phyloP scores from a whole-genome alignment of 176 grass and related monocot genomes.

The Cenchrus purpureus region DNA sequence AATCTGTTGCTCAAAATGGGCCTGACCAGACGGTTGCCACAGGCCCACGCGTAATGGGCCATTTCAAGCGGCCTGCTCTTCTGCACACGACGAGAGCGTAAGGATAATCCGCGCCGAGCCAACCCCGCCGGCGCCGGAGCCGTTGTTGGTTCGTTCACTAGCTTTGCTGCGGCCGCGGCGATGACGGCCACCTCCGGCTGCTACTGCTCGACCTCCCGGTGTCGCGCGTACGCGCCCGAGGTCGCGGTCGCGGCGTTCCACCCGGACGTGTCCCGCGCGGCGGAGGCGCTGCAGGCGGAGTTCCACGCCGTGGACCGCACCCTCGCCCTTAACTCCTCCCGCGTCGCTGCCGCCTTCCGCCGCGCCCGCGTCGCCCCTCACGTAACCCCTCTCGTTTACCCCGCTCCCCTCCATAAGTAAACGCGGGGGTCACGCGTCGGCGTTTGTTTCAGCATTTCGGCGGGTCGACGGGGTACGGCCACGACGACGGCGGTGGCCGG shows the following conservation, averaged over 20 bases:
- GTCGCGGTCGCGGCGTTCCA: constrained; percentile 31
- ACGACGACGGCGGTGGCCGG: constrained; percentile 85
- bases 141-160: not conserved
- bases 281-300: constrained; percentile 67
- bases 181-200: constrained; percentile 24
- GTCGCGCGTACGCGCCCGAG: not conserved
- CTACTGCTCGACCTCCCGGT: not conserved
- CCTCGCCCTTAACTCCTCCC: constrained; percentile 73
- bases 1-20: not conserved
- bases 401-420: not conserved
- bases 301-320: constrained; percentile 70
- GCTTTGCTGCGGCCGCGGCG: constrained; percentile 27
- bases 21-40: not conserved
- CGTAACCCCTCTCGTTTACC: constrained; percentile 22
- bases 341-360: constrained; percentile 79
- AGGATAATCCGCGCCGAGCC: constrained; percentile 24
- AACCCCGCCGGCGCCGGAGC: not conserved
- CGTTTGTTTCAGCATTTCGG: constrained; percentile 75
- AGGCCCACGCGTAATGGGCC: not conserved
- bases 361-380: constrained; percentile 70
- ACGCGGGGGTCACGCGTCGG: not conserved
- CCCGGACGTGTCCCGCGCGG: constrained; percentile 66
- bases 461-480: constrained; percentile 89
- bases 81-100: not conserved
- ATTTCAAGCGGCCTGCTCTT: not conserved